A percentile compares a stretch with the other conserved stretches of the same genome.
phyloP scores from a whole-genome alignment of 345 rosid species.

The Rhodamnia argentea region DNA sequence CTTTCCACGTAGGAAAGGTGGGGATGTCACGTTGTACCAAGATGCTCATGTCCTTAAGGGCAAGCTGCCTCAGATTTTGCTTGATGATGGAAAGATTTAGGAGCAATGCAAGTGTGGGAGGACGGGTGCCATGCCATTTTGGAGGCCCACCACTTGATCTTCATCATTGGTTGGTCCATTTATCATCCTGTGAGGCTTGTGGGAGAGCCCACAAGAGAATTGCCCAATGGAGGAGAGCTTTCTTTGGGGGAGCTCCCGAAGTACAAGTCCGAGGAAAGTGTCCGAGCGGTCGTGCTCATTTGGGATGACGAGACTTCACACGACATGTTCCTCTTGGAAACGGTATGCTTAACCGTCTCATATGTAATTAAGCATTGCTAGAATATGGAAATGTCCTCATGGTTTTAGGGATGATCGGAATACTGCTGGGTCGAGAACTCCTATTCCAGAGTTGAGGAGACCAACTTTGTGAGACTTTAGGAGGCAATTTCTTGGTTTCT shows the following conservation, averaged over 20 bases:
- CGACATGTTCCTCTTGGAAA: constrained; percentile 41
- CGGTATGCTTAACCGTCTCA: constrained; percentile 8
- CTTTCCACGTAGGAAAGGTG: constrained; percentile 51
- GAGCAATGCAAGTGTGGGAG: constrained; percentile 54
- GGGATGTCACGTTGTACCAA: constrained; percentile 43
- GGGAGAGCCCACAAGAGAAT: constrained; percentile 42
- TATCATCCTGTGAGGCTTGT: constrained; percentile 47
- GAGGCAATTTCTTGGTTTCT: no score
- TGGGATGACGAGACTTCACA: constrained; percentile 72
- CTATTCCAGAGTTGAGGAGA: no score
- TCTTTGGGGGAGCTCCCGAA: constrained; percentile 36
- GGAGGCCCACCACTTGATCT: constrained; percentile 52
- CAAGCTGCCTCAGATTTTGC: constrained; percentile 36
- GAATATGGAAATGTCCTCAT: not conserved
- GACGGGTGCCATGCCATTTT: constrained; percentile 58
- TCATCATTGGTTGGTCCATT: constrained; percentile 58
- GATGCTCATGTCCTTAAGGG: constrained; percentile 48
- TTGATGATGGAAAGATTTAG: constrained; percentile 36
- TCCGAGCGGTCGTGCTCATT: constrained; percentile 38
- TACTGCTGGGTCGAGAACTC: not conserved
- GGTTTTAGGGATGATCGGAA: rapidly evolving
- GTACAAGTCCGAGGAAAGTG: constrained; percentile 61
- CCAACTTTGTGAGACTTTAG: no score
- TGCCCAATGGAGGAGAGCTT: constrained; percentile 46
- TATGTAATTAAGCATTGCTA: not conserved